These are phyloP conservation scores for Trichoderma reesei DNA, from an alignment of 495 filamentous ascomycete species.

Conservation along the genomic window DNA sequence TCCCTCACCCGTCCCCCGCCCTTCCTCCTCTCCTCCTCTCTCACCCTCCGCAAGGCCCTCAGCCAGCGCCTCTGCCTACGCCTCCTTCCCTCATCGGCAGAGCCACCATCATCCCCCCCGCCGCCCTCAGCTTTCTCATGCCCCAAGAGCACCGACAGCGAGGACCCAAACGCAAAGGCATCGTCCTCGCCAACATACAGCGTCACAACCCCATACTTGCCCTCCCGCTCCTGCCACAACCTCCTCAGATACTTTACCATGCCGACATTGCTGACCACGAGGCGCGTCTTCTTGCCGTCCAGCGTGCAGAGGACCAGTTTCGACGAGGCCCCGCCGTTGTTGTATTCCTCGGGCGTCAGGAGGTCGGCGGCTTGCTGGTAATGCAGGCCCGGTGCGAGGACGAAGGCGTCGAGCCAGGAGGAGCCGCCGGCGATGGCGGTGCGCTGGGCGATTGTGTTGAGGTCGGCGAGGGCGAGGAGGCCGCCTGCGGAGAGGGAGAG, in stretches of 20 bases:
- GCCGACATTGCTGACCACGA: constrained; percentile 44
- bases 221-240: constrained; percentile 24
- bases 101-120: not conserved
- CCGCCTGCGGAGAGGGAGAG: constrained; percentile 39
- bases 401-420: constrained; percentile 40
- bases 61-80: constrained; percentile 8
- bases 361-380: constrained; percentile 47
- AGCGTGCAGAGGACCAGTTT: constrained; percentile 15
- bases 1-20: constrained; percentile 20
- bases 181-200: constrained; percentile 28
- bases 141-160: not conserved
- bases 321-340: no score
- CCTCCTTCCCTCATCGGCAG: not conserved
- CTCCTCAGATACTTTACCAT: constrained; percentile 41
- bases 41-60: not conserved
- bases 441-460: constrained; percentile 41
- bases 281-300: constrained; percentile 23
- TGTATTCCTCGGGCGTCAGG: constrained; percentile 22
- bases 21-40: constrained; percentile 21
- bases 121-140: not conserved
- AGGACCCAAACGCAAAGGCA: constrained; percentile 12
- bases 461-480: constrained; percentile 47
- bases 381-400: constrained; percentile 51
- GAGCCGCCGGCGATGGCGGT: constrained; percentile 46
- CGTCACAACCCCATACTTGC: constrained; percentile 34